Evolutionary conservation across 805 yeast genomes (phyloP), one percentile per base, ranked within the genome.

Genomic region (Metschnikowia lochheadii): DNA sequence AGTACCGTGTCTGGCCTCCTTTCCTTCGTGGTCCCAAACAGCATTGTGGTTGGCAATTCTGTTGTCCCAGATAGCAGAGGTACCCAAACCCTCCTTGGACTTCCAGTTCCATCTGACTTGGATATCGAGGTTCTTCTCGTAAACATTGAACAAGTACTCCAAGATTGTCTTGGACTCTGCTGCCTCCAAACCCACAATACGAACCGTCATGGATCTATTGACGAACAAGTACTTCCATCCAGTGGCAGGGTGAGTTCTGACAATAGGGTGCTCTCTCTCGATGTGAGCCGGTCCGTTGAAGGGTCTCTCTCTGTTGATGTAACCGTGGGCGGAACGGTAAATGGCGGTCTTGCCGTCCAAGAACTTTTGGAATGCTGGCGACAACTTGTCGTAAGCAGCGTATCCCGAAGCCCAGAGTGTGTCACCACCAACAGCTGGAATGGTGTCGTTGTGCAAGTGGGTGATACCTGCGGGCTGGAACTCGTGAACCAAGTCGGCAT

Each of bases 1-100:
- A 2, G 61, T 59, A 7, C 62, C 64, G 44, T 55, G 59, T 65
- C 82, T 65, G 10, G 75, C 69, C 46, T 69, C 75, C 42, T 60
- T 46, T 8, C 69, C 70, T 54, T 75, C 79, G 62, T 77, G 76
- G 56, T 78, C 83, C 66, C 75, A 69, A n/a, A 79, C 73, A 11
- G 83, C 82, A 50, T 69, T 67, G 66, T 82, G 87, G 49, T 73
- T 73, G 21, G 81, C 70, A 48, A 78, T 60, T 62, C 85, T 69
- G 69, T 81, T 82, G 58, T 82, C 85, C 85, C 85, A 81, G 35
- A 81, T 58, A 6, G 82, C 85, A 37, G 80, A 68, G 32, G 81
- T 75, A 32, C 81, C 81, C 17, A 62, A 63, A 5, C 78, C 78
- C 11, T 48, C 49, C 50, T 54, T 48, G 34, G 59, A 52, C 39